phyloP scores from a whole-genome alignment of 345 rosid genomes.

The Aquilaria malaccensis region DNA sequence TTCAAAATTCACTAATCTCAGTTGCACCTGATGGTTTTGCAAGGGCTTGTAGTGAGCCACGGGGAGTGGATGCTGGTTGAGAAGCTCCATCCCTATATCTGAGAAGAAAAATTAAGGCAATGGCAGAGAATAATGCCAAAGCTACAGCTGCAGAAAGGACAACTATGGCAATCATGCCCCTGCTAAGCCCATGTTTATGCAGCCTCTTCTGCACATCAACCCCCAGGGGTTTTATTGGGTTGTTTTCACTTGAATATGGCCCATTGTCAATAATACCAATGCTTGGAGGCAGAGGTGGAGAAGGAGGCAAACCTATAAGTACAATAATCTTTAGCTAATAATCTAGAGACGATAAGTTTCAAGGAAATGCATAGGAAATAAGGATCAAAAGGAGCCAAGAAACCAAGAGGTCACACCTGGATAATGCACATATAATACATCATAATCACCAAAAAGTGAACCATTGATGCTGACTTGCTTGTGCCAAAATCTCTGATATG shows the following conservation, averaged over 20 bases:
- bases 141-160: constrained; percentile 61
- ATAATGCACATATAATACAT: constrained; percentile 70
- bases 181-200: constrained; percentile 40
- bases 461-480: constrained; percentile 52
- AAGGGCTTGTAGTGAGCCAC: constrained; percentile 35
- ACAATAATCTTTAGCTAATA: not conserved
- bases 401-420: constrained; percentile 36
- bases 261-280: constrained; percentile 48
- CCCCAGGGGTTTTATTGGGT: constrained; percentile 58
- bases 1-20: no score
- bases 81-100: constrained; percentile 29
- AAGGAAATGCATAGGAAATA: not conserved
- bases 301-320: constrained; percentile 61
- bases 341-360: not conserved
- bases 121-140: constrained; percentile 42
- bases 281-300: constrained; percentile 56
- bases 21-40: constrained; percentile 60
- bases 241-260: constrained; percentile 46
- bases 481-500: constrained; percentile 71
- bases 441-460: constrained; percentile 55
- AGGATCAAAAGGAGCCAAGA: not conserved
- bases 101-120: constrained; percentile 45
- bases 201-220: constrained; percentile 54
- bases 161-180: constrained; percentile 51
- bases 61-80: constrained; percentile 33